Base-by-base conservation (phyloP, 768 basidiomycete species). In the Podaxis sp. region DNA sequence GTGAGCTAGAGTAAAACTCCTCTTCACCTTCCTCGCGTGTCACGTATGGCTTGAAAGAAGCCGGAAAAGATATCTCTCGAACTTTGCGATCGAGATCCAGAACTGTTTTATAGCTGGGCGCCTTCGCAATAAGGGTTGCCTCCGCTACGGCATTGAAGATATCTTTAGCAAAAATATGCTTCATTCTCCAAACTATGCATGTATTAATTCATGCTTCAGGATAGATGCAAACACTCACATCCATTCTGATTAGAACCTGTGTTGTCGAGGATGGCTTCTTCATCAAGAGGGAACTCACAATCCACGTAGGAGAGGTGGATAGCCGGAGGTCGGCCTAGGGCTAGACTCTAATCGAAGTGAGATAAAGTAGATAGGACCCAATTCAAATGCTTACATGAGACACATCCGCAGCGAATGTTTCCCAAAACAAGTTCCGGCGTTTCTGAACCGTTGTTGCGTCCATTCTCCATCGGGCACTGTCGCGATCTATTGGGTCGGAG, bases 371-470 rank as follows among this genome's bases (percentile, higher is more conserved):
- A 30, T n/a, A 52, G 49, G 15, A 68, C 30, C 39, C 24, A 58
- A 28, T 17, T 46, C 33, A 2, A 24, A 26, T 22, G 72, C 77
- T 61, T 63, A 83, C 81, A 69, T 81, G 76, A 42, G 82, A 85
- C 22, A 79, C 80, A 68, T 90, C 89, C 1, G 83, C 72, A n/a
- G 84, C 80, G 61, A 85, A 83, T 1, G 89, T 73, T 67, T 92
- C 89, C 87, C 88, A 92, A 66, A 90, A 91, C 12, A 92, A 72
- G 22, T 79, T 78, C 56, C 90, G 79, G 49, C 90, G 80, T 52
- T 82, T 79, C 67, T 90, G 82, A 3, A 89, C 85, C 17, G 78
- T 82, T 67, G 81, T 81, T 0, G 82, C 73, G 53, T 83, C 81
- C 75, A 92, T 79, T 67, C 85, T 81, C 77, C 89, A 92, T 52